phyloP scores from a whole-genome alignment of 331 rosid genomes.

The Telfairia occidentalis region DNA sequence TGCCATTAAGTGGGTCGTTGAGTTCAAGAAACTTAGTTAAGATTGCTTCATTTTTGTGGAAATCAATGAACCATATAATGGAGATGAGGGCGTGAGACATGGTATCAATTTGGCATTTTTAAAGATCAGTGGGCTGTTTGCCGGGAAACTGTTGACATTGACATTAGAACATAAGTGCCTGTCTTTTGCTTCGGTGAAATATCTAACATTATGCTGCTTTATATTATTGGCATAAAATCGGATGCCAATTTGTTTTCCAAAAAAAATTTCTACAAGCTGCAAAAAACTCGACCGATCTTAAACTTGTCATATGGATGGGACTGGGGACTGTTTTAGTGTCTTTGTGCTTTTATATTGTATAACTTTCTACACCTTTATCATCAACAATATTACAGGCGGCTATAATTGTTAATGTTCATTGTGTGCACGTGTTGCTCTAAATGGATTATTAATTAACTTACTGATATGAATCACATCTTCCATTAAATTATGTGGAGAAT shows the following conservation, averaged over 20 bases:
- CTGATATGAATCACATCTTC: neutral
- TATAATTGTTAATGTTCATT: neutral
- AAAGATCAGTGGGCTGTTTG: neutral
- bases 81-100: neutral
- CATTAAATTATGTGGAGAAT: neutral
- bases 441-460: neutral
- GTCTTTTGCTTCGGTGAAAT: neutral
- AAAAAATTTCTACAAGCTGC: neutral
- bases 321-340: neutral
- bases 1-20: neutral
- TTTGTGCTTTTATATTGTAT: neutral
- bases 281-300: neutral
- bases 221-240: neutral
- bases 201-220: neutral
- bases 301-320: neutral
- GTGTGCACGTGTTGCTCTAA: neutral
- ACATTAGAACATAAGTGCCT: neutral
- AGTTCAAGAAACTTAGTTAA: neutral
- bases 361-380: neutral
- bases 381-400: neutral
- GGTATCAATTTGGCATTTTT: neutral
- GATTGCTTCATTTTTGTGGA: neutral
- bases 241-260: neutral
- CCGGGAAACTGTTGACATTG: neutral
- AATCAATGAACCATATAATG: neutral